Conservation (phyloP, 345 rosid species). For the Lumnitzera racemosa region DNA sequence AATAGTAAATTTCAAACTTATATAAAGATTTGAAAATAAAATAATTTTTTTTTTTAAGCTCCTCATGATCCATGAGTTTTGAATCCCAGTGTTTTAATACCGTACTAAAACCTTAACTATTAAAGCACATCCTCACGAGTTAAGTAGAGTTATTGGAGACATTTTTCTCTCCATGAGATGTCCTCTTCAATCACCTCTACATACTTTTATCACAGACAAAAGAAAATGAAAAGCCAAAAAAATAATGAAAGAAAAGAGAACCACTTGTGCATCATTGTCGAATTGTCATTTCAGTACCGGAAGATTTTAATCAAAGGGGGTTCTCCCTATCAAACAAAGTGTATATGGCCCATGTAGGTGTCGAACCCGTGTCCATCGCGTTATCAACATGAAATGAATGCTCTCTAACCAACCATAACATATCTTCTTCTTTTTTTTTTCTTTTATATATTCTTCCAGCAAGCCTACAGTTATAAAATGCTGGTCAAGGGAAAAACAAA, state of each 20-base stretch:
- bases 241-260: neutral
- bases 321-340: neutral
- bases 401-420: neutral
- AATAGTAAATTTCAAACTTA: too few relatives aligned
- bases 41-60: too few relatives aligned
- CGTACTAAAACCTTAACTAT: too few relatives aligned
- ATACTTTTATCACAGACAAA: neutral
- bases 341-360: too few relatives aligned
- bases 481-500: too few relatives aligned
- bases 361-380: too few relatives aligned
- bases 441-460: neutral
- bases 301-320: neutral
- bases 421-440: neutral
- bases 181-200: constrained; percentile 3
- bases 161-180: neutral
- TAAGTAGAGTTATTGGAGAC: too few relatives aligned
- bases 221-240: neutral
- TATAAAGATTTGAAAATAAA: too few relatives aligned
- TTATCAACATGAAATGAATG: neutral
- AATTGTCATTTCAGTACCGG: constrained; percentile 5
- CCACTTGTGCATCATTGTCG: neutral
- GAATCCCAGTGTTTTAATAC: too few relatives aligned
- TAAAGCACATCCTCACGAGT: too few relatives aligned
- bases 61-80: too few relatives aligned
- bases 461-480: neutral